Conservation (phyloP, 2,329 filamentous ascomycete species). For the Trichoderma oligosporum region DNA sequence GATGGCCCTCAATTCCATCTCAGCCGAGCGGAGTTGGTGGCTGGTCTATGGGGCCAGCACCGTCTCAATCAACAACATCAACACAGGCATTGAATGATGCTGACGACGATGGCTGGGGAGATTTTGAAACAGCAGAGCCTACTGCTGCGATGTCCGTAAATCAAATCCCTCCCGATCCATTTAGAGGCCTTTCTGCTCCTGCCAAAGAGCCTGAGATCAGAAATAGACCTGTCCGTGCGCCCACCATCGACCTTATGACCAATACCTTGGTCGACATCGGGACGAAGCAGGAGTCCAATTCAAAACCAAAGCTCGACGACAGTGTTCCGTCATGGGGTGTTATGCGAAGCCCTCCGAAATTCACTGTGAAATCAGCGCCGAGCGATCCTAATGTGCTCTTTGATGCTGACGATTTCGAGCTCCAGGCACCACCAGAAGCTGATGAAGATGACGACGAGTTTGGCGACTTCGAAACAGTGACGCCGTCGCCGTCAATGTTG, state of each 20-base stretch:
- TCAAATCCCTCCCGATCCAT: neutral
- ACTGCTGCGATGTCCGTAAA: slow-evolving; percentile 17
- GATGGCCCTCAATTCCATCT: slow-evolving; percentile 33
- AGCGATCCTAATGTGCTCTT: slow-evolving; percentile 58
- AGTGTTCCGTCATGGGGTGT: slow-evolving; percentile 1
- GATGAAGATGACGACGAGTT: slow-evolving; percentile 55
- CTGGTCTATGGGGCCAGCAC: slow-evolving; percentile 21
- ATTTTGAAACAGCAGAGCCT: slow-evolving; percentile 58
- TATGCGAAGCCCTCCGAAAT: slow-evolving; percentile 20
- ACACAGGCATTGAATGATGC: slow-evolving; percentile 19
- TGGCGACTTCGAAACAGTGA: slow-evolving; percentile 56
- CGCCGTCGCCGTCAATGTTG: slow-evolving; percentile 21
- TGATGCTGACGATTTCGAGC: slow-evolving; percentile 57
- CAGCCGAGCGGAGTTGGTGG: slow-evolving; percentile 23
- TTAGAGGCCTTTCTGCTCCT: neutral
- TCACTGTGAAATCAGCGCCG: slow-evolving; percentile 26
- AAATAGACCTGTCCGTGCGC: slow-evolving; percentile 39
- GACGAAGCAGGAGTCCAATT: neutral
- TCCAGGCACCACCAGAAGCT: slow-evolving; percentile 38
- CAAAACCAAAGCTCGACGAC: neutral
- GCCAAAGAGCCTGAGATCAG: slow-evolving; percentile 15
- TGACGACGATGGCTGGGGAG: slow-evolving; percentile 60
- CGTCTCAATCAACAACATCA: slow-evolving; percentile 16
- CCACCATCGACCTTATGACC: slow-evolving; percentile 51
- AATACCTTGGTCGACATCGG: slow-evolving; percentile 48